Evolutionary conservation across 1,284 basidiomycete species (phyloP).

Genomic region (Boletus holoroseus): DNA sequence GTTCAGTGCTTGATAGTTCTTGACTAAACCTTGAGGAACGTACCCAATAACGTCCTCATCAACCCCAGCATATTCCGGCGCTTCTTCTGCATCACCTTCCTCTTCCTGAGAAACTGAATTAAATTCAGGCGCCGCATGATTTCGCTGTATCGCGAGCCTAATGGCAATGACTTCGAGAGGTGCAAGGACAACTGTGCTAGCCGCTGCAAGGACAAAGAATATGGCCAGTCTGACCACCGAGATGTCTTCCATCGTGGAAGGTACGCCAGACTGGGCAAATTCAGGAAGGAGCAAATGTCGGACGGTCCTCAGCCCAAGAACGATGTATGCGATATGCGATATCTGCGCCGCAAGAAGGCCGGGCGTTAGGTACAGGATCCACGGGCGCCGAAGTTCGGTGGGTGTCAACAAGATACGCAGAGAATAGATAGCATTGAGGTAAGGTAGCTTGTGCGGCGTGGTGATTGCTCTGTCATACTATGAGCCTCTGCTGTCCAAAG

Average conservation of each 20-base stretch:
- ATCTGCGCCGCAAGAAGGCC: slow-evolving; percentile 71
- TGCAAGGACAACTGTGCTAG: slow-evolving; percentile 62
- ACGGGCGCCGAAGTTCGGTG: slow-evolving; percentile 75
- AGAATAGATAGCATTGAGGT: slow-evolving; percentile 54
- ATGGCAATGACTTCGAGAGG: slow-evolving; percentile 82
- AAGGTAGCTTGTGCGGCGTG: slow-evolving; percentile 78
- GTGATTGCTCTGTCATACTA: slow-evolving; percentile 62
- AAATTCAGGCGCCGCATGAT: slow-evolving; percentile 66
- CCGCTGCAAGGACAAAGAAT: slow-evolving; percentile 56
- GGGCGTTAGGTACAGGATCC: slow-evolving; percentile 79
- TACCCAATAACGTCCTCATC: slow-evolving; percentile 87
- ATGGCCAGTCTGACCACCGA: slow-evolving; percentile 48
- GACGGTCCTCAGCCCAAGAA: slow-evolving; percentile 62
- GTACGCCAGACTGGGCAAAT: slow-evolving; percentile 29
- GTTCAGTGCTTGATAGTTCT: background rate
- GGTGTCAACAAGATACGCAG: slow-evolving; percentile 75
- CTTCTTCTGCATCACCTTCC: slow-evolving; percentile 63
- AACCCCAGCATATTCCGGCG: slow-evolving; percentile 62
- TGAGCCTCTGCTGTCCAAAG: background rate
- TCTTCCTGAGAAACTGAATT: slow-evolving; percentile 68
- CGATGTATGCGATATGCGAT: slow-evolving; percentile 61
- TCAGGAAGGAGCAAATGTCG: slow-evolving; percentile 65
- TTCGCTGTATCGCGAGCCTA: slow-evolving; percentile 79
- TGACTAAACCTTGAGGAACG: slow-evolving; percentile 2
- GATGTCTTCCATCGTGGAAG: slow-evolving; percentile 34